phyloP scores from a whole-genome alignment of 2,329 filamentous ascomycete species.

The Penicillium sp. region DNA sequence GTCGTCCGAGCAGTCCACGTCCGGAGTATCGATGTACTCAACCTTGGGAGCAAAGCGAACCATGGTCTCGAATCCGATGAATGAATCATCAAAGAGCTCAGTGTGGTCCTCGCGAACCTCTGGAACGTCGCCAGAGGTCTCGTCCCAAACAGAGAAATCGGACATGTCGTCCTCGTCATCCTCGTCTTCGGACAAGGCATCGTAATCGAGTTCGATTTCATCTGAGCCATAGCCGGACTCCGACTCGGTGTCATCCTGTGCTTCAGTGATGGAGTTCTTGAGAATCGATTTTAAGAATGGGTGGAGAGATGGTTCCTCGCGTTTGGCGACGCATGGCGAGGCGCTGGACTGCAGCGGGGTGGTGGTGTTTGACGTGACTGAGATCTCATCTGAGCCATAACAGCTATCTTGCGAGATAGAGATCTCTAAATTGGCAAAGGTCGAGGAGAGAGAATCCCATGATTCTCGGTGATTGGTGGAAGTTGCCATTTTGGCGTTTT shows the following conservation, averaged over 20 bases:
- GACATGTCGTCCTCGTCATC: slow-evolving; percentile 32
- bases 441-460: slow-evolving; percentile 40
- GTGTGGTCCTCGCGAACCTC: slow-evolving; percentile 32
- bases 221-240: slow-evolving; percentile 43
- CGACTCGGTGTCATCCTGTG: slow-evolving; percentile 29
- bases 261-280: slow-evolving; percentile 31
- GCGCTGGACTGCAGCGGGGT: slow-evolving; percentile 22
- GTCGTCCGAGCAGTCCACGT: slow-evolving; percentile 23
- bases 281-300: slow-evolving; percentile 35
- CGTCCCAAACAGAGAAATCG: slow-evolving; percentile 33
- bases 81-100: slow-evolving; percentile 36
- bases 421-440: slow-evolving; percentile 37
- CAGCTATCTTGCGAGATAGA: slow-evolving; percentile 41
- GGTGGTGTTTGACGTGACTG: slow-evolving; percentile 32
- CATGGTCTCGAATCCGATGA: slow-evolving; percentile 36
- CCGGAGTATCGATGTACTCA: slow-evolving; percentile 34
- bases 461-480: slow-evolving; percentile 28
- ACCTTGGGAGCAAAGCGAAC: slow-evolving; percentile 38
- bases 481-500: slow-evolving; percentile 26
- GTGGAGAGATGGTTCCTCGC: slow-evolving; percentile 21
- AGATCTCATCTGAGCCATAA: slow-evolving; percentile 40
- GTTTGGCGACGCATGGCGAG: slow-evolving; percentile 21
- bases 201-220: slow-evolving; percentile 31
- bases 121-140: slow-evolving; percentile 28
- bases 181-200: slow-evolving; percentile 27